Base-by-base conservation (phyloP, 2,329 filamentous ascomycete species). In the Ophiostoma tasmaniense region DNA sequence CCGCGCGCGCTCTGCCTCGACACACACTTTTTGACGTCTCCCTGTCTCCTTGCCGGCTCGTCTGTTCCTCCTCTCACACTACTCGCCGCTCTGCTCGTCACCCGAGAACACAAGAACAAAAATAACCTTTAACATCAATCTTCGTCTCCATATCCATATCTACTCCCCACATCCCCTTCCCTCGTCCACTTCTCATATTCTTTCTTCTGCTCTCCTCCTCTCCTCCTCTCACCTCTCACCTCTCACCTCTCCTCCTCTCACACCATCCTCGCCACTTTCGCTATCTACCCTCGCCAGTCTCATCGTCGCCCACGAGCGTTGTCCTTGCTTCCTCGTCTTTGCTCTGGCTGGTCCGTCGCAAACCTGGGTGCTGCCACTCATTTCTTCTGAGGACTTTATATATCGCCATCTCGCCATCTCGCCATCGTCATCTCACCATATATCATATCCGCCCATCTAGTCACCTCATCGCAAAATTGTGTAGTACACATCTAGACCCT, bases 331-430 rank as follows among this genome's bases (percentile, higher is more conserved):
- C 39, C 39, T 25, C 55, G 35, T n/a, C 59, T 66, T 71, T 72
- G 69, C 68, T 62, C 42, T 70, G 69, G 72, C 72, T 72, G 72
- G 72, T 67, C 64, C 71, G 71, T 73, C 59, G 70, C 70, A 72
- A 70, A 64, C 35, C 28, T 64, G 64, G 66, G 22, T 59, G 37
- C 25, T 37, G 22, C 20, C 52, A 28, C 64, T 65, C 39, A 1
- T 64, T 55, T 67, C 61, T 45, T 4, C 52, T 14, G 30, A 45
- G 25, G 35, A 45, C 14, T 55, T 61, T 7, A 55, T 20, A 69
- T 52, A 59, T 37, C 37, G 65, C 64, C 52, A 22, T 50, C 13
- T 33, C 45, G 45, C 62, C 25, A 67, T 59, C 11, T 66, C 33
- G 33, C 33, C 25, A 28, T 33, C 42, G 7, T 35, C 66, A 55